Base-by-base conservation (phyloP, 2,329 filamentous ascomycete genomes). In the Hirsutella thompsonii region DNA sequence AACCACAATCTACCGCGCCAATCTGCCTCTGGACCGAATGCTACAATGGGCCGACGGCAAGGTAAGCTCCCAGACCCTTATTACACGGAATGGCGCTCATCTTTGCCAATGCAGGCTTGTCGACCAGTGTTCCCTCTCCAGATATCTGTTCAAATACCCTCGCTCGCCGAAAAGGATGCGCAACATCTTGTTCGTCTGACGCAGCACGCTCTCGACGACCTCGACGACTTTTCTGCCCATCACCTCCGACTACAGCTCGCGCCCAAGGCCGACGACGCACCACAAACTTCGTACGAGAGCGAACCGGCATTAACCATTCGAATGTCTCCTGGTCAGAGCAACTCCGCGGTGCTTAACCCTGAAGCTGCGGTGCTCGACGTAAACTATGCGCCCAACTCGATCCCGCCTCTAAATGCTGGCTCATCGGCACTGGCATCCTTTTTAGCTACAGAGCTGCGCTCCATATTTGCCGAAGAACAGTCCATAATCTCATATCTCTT, bases 1-100 rank as follows among this genome's bases (percentile, higher is more conserved):
- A 1, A 98, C 92, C 4, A 83, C 84, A 0, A 94, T 96, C 42
- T 89, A 94, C 60, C 77, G 92, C 42, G 89, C 90, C 11, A 73
- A 79, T 36, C 66, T 98, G 50, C 92, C 92, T 5, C 61, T 95
- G 49, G 74, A 83, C 55, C 74, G 80, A 41, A 98, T 98, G 92
- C 39, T 47, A 20, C 20, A 40, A 16, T 41, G 34, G 36, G 39
- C 34, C 14, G 39, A 45, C 11, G 23, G 20, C 21, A 43, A 39
- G 40, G 36, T 16, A n/a, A 6, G 6, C n/a, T 14, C 16, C 13
- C 5, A 33, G 32, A 14, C 8, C 8, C 13, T 18, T 30, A n/a
- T n/a, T 30, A 4, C n/a, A 10, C 14, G 36, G 40, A 34, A 41
- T n/a, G 19, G 14, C n/a, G 6, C 37, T 39, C 39, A 18, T 42